Conservation (phyloP, 1,139 yeast species). For the Protomyces inundatus region DNA sequence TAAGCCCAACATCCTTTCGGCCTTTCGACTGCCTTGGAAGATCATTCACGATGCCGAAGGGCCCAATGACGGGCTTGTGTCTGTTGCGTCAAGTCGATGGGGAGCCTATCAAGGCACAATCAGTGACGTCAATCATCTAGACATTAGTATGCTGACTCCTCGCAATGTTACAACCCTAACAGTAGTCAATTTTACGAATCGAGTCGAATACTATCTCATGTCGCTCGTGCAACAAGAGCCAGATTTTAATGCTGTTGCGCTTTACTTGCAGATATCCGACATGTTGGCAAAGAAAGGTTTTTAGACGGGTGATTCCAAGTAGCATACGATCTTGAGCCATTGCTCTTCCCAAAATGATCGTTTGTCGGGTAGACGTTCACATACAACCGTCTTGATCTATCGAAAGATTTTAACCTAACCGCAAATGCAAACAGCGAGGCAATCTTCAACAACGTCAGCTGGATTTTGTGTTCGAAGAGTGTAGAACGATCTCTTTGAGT, state of each 20-base stretch:
- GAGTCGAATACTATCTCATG: constrained; percentile 42
- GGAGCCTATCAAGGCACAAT: constrained; percentile 76
- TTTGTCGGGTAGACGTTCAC: too few relatives aligned
- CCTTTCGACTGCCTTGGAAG: constrained; percentile 24
- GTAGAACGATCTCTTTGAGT: too few relatives aligned
- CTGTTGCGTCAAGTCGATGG: constrained; percentile 74
- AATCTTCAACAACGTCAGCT: too few relatives aligned
- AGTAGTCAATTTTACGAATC: constrained; percentile 52
- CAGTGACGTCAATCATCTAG: constrained; percentile 75
- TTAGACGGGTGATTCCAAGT: constrained; percentile 35
- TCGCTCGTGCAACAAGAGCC: constrained; percentile 38
- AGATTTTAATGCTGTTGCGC: constrained; percentile 63
- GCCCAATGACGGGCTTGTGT: constrained; percentile 75
- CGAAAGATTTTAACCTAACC: too few relatives aligned
- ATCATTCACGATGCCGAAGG: constrained; percentile 27
- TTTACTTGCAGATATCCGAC: constrained; percentile 70
- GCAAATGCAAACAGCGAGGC: too few relatives aligned
- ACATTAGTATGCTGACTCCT: constrained; percentile 41
- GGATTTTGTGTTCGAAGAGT: too few relatives aligned
- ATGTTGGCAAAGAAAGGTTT: constrained; percentile 61
- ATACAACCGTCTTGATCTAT: too few relatives aligned
- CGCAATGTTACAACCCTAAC: neutral
- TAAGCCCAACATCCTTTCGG: constrained; percentile 25
- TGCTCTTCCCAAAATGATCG: too few relatives aligned
- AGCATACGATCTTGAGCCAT: too few relatives aligned